A percentile compares a stretch with the other conserved stretches of the same genome.
phyloP scores from a whole-genome alignment of 1,139 yeast species.

The Yarrowia galli region DNA sequence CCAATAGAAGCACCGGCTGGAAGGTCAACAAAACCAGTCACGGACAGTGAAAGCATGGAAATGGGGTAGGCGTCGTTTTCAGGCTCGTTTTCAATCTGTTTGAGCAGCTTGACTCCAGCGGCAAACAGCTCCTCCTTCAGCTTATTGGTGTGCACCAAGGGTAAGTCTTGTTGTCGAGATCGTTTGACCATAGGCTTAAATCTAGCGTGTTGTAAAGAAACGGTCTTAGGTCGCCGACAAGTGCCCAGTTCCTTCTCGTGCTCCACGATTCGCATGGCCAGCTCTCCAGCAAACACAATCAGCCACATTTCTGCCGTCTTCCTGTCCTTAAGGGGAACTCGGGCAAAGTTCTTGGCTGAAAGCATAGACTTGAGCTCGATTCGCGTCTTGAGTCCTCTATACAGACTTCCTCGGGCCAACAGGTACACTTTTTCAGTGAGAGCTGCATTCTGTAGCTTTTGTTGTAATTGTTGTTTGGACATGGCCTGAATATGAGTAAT shows the following conservation, averaged over 20 bases:
- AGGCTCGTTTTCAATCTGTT: conserved; percentile 44
- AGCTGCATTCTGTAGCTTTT: conserved; percentile 55
- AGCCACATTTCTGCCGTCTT: conserved; percentile 71
- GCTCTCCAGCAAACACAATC: conserved; percentile 80
- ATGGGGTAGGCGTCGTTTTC: conserved; percentile 11
- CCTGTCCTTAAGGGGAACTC: conserved; percentile 59
- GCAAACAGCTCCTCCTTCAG: conserved; percentile 45
- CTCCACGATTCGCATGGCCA: conserved; percentile 73
- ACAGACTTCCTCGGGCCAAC: conserved; percentile 68
- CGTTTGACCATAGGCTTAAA: conserved; percentile 41
- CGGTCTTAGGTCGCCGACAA: conserved; percentile 50
- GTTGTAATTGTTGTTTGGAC: conserved; percentile 49
- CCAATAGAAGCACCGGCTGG: conserved; percentile 38
- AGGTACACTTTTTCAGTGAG: conserved; percentile 61
- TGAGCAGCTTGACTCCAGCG: conserved; percentile 46
- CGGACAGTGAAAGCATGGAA: conserved; percentile 23
- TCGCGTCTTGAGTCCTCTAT: conserved; percentile 61
- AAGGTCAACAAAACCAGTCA: conserved; percentile 26
- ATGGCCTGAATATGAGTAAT: conserved; percentile 46
- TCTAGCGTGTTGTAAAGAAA: conserved; percentile 47
- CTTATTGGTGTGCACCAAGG: conserved; percentile 40
- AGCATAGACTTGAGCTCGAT: conserved; percentile 84
- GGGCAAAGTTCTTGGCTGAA: conserved; percentile 76
- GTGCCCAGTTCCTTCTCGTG: conserved; percentile 62
- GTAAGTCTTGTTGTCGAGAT: conserved; percentile 37